Conservation (phyloP, 768 basidiomycete genomes). For the Tulasnella sp. region DNA sequence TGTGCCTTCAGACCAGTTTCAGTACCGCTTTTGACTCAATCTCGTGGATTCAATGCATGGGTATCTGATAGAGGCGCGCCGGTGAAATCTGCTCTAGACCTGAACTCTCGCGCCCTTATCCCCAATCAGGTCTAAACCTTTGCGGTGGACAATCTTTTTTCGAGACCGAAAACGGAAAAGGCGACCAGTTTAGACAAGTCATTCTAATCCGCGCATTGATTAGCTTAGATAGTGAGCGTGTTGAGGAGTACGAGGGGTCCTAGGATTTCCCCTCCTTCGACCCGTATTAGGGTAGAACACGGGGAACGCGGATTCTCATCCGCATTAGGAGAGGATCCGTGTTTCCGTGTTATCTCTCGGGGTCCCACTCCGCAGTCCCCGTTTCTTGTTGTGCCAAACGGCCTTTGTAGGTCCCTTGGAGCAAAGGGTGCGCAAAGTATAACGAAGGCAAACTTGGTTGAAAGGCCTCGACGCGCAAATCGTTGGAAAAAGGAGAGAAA, state of each 20-base stretch:
- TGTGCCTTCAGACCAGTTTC: not conserved
- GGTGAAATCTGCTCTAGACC: too few species aligned
- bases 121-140: too few species aligned
- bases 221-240: too few species aligned
- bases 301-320: too few species aligned
- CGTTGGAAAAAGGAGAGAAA: not conserved
- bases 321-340: not conserved
- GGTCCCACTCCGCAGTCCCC: not conserved
- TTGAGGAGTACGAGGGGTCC: not conserved
- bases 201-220: too few species aligned
- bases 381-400: not conserved
- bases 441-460: not conserved
- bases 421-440: not conserved
- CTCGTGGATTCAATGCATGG: too few species aligned
- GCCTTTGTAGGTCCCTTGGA: not conserved
- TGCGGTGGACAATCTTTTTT: too few species aligned
- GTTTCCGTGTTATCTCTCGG: not conserved
- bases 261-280: not conserved
- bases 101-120: too few species aligned
- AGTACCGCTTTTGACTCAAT: too few species aligned
- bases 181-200: too few species aligned
- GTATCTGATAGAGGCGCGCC: too few species aligned
- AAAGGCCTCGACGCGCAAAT: not conserved
- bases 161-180: too few species aligned
- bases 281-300: not conserved